A percentile compares a stretch with the other conserved stretches of the same genome.
Evolutionary conservation across 2,329 filamentous ascomycete genomes (phyloP).

Genomic region (Aspergillus pseudonomiae): DNA sequence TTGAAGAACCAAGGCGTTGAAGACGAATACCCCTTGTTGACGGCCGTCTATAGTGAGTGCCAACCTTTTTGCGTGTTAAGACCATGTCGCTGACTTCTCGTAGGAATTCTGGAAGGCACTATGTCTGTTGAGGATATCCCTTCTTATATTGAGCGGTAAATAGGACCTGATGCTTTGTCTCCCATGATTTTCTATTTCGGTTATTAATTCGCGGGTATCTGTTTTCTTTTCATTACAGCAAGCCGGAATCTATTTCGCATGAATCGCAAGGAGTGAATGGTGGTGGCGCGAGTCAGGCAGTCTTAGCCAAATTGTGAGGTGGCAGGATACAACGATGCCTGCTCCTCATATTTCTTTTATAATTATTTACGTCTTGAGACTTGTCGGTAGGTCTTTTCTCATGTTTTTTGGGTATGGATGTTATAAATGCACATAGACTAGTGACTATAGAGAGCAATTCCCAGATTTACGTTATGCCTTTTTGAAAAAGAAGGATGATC

Average conservation of each 20-base stretch:
- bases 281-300: conserved; percentile 16
- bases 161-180: conserved; percentile 18
- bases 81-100: conserved; percentile 22
- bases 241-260: conserved; percentile 18
- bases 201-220: conserved; percentile 24
- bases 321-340: background rate
- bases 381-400: conserved; percentile 12
- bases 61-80: conserved; percentile 13
- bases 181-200: conserved; percentile 11
- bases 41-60: conserved; percentile 70
- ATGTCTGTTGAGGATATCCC: conserved; percentile 81
- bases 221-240: conserved; percentile 21
- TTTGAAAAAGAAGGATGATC: background rate
- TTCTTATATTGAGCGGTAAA: conserved; percentile 59
- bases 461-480: background rate
- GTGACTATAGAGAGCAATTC: conserved; percentile 18
- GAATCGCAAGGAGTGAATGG: conserved; percentile 12
- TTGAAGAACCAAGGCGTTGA: conserved; percentile 77
- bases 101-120: conserved; percentile 74
- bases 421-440: conserved; percentile 18
- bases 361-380: conserved; percentile 10
- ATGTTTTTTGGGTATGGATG: conserved; percentile 9
- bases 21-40: conserved; percentile 88
- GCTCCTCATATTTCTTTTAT: conserved; percentile 7
- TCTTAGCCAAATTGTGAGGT: conserved; percentile 19